Percentiles rank a stretch among this genome's conserved stretches.
These are phyloP conservation scores for Catharanthus roseus DNA, from an alignment of 257 asterid genomes.

Conservation along the genomic window DNA sequence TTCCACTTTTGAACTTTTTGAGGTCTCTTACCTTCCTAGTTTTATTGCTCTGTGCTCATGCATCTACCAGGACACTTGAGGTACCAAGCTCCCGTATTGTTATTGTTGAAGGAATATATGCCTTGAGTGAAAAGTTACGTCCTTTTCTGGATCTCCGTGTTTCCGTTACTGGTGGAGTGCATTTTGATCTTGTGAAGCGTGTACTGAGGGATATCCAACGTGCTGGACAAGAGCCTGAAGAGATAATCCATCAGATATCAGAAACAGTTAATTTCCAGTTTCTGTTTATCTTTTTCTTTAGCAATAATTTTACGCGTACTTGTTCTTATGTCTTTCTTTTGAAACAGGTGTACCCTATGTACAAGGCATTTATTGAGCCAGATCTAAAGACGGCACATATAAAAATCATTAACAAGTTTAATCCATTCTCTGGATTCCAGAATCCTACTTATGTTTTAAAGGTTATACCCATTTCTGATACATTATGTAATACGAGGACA, in stretches of 20 bases:
- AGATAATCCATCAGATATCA: slow-evolving; percentile 94
- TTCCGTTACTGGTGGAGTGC: slow-evolving; percentile 99
- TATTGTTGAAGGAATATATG: slow-evolving; percentile 92
- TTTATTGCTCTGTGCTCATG: slow-evolving; percentile 4
- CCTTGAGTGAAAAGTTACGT: slow-evolving; percentile 81
- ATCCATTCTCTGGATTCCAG: slow-evolving; percentile 98
- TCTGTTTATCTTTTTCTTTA: slow-evolving; percentile 2
- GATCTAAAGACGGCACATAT: slow-evolving; percentile 94
- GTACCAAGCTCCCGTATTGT: slow-evolving; percentile 91
- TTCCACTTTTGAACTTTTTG: neutral
- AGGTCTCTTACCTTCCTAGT: neutral
- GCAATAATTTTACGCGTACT: neutral
- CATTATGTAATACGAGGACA: slow-evolving; percentile 6
- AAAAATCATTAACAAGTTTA: slow-evolving; percentile 83
- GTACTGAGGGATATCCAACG: slow-evolving; percentile 97
- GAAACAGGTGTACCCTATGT: slow-evolving; percentile 94
- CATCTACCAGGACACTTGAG: slow-evolving; percentile 67
- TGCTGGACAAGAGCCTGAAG: slow-evolving; percentile 99
- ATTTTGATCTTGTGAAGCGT: slow-evolving; percentile 94
- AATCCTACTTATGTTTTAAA: slow-evolving; percentile 85
- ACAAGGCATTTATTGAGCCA: slow-evolving; percentile 98
- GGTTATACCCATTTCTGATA: slow-evolving; percentile 39
- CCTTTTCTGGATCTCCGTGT: slow-evolving; percentile 93
- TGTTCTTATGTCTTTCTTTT: slow-evolving; percentile 20
- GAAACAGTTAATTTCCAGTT: slow-evolving; percentile 59